Base-by-base conservation (phyloP, 768 basidiomycete genomes). In the Boletus rufocinnamomeus region DNA sequence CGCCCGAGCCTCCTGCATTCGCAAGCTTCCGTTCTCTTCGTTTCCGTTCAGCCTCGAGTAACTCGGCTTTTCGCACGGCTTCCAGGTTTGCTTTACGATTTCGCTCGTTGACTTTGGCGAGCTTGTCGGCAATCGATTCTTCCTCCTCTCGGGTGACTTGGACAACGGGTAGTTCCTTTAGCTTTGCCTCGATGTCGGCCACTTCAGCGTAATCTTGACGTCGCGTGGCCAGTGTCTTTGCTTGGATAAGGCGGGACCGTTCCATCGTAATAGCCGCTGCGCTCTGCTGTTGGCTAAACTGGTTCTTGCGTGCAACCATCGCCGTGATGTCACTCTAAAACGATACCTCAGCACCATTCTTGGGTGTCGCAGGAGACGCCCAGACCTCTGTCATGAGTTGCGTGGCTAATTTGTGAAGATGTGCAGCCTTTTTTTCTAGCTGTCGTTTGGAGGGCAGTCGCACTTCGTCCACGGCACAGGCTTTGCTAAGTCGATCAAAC, bases 61-160 rank as follows among this genome's bases (percentile, higher is more conserved):
- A 71, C 72, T 96, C 94, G 0, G 90, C 89, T 62, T 83, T 84
- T 58, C 91, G 80, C 52, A 94, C 84, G 4, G 84, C 84, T 66
- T 95, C 96, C 63, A 85, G 62, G 57, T 96, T 96, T 32, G 88
- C 87, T 69, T 84, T 88, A 56, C 91, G 82, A 72, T 98, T 98
- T 56, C 93, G 84, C 75, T 95, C 93, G 69, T 96, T 98, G 54
- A 98, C 86, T 68, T 77, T 84, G 17, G 90, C 84, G 27, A 96
- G 79, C 67, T 83, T 74, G 61, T 91, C 66, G 11, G 67, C 71
- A 7, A 72, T 67, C 7, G 73, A 73, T 59, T 70, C 72, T 21
- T 68, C 69, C 4, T 70, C 69, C 49, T 69, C 72, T 45, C 66
- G 64, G 11, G 43, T 21, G n/a, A 8, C 47, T 41, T 65, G 64